Evolutionary conservation across 176 grass and related monocot genomes (phyloP).

Genomic region (Ananas comosus): DNA sequence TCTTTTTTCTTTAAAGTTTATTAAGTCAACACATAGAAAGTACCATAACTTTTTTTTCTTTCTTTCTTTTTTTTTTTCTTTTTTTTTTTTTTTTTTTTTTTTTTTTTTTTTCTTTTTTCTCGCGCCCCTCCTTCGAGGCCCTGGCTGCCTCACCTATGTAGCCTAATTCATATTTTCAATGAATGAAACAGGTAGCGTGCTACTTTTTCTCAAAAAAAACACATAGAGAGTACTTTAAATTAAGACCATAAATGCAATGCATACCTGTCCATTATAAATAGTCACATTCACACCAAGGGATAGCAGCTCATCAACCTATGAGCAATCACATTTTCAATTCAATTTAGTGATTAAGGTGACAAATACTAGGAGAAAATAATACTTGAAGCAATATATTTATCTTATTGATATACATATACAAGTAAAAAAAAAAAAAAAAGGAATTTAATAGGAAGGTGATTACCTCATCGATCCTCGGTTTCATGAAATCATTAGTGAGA

Average conservation of each 20-base stretch:
- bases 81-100: too few relatives aligned
- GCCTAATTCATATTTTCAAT: too few relatives aligned
- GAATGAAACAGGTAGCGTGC: too few relatives aligned
- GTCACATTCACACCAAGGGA: slow-evolving; percentile 53
- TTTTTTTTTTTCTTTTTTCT: too few relatives aligned
- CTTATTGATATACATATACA: not conserved
- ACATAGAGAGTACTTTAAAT: not conserved
- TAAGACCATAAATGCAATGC: not conserved
- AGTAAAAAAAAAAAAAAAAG: not conserved
- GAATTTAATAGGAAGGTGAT: not conserved
- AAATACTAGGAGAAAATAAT: too few relatives aligned
- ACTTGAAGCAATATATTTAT: too few relatives aligned
- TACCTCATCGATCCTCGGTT: slow-evolving; percentile 71
- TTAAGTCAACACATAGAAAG: not conserved
- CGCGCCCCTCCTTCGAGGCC: too few relatives aligned
- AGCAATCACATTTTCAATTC: not conserved
- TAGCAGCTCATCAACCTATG: slow-evolving; percentile 51
- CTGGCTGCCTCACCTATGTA: too few relatives aligned
- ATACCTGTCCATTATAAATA: slow-evolving; percentile 62
- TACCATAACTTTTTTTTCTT: not conserved
- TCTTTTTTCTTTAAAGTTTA: too few relatives aligned
- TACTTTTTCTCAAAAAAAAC: too few relatives aligned
- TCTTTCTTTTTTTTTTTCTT: too few relatives aligned
- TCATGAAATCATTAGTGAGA: slow-evolving; percentile 68
- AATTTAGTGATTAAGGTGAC: not conserved